Conservation (phyloP, 352 stramenopile species). For the Aphanomyces invadans region DNA sequence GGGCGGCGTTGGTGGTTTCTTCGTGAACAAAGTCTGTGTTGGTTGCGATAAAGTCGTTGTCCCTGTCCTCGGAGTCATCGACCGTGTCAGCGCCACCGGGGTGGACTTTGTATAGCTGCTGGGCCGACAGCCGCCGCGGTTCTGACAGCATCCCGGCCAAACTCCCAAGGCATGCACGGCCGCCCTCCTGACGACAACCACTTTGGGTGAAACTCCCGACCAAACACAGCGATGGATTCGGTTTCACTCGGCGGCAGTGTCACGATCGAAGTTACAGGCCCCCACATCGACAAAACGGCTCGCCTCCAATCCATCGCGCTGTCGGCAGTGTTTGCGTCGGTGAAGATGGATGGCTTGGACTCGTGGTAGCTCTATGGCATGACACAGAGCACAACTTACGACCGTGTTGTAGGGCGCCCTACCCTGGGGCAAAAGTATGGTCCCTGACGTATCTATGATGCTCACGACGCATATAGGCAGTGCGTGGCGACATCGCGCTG, state of each 20-base stretch:
- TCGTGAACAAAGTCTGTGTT: slow-evolving; percentile 20
- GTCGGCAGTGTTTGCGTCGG: too few relatives aligned
- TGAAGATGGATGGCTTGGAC: too few relatives aligned
- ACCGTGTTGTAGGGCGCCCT: too few relatives aligned
- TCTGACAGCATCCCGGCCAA: background rate
- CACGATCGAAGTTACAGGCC: too few relatives aligned
- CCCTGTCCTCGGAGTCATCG: background rate
- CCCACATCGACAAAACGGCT: too few relatives aligned
- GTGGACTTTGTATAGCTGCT: slow-evolving; percentile 12
- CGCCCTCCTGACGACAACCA: background rate
- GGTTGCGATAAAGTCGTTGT: background rate
- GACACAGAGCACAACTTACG: too few relatives aligned
- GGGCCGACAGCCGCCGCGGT: background rate
- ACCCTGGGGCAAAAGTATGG: too few relatives aligned
- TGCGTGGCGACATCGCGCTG: background rate
- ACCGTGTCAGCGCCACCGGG: background rate
- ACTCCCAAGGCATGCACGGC: background rate
- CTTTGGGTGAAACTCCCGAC: background rate
- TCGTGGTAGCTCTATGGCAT: too few relatives aligned
- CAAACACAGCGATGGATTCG: background rate
- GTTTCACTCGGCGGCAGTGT: background rate
- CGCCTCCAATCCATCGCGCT: too few relatives aligned
- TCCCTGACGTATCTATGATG: too few relatives aligned
- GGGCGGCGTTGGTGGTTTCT: background rate
- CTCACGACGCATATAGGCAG: too few relatives aligned